Evolutionary conservation across 805 yeast species (phyloP).

Genomic region (Ogataea haglerorum): DNA sequence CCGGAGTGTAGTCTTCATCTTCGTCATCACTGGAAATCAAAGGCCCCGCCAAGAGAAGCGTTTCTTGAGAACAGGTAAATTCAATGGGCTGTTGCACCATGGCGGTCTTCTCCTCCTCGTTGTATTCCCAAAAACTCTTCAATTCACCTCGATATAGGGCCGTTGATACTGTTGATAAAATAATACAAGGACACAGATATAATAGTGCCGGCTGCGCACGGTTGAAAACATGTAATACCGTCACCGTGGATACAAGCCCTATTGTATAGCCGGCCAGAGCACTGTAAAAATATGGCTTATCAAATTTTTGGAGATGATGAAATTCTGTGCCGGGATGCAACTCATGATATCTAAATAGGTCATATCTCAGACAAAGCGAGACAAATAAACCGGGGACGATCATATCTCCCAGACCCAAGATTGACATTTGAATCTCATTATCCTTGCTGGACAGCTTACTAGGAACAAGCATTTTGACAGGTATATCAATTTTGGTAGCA

Average conservation of each 20-base stretch:
- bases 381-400: slow-evolving; percentile 56
- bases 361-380: slow-evolving; percentile 53
- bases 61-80: slow-evolving; percentile 23
- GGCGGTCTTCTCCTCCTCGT: slow-evolving; percentile 25
- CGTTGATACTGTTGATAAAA: slow-evolving; percentile 31
- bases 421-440: slow-evolving; percentile 26
- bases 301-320: slow-evolving; percentile 37
- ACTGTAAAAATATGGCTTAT: slow-evolving; percentile 44
- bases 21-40: slow-evolving; percentile 25
- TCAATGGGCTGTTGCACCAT: slow-evolving; percentile 13
- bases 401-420: slow-evolving; percentile 67
- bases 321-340: slow-evolving; percentile 32
- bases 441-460: slow-evolving; percentile 21
- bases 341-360: slow-evolving; percentile 41
- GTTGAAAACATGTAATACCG: slow-evolving; percentile 36
- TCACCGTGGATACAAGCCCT: slow-evolving; percentile 44
- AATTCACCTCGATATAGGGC: slow-evolving; percentile 44
- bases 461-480: slow-evolving; percentile 49
- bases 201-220: slow-evolving; percentile 67
- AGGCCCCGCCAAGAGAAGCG: slow-evolving; percentile 23
- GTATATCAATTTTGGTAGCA: slow-evolving; percentile 53
- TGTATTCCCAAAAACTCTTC: slow-evolving; percentile 37
- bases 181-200: slow-evolving; percentile 53
- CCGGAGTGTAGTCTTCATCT: slow-evolving; percentile 19
- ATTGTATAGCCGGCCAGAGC: slow-evolving; percentile 45